phyloP scores from a whole-genome alignment of 257 asterid genomes.

The Penstemon davidsonii region DNA sequence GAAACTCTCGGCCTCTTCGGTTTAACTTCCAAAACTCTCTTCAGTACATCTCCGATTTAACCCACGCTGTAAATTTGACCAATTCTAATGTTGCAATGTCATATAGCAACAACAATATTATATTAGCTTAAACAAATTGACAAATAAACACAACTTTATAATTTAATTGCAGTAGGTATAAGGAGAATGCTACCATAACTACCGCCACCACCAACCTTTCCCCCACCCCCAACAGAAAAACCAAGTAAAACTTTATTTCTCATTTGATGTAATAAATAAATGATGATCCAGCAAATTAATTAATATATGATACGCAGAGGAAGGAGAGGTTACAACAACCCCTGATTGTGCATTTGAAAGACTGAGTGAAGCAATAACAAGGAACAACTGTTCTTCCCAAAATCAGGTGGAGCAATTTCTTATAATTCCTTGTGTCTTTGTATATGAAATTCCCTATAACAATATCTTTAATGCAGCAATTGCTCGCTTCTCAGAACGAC shows the following conservation, averaged over 20 bases:
- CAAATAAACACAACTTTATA: no score
- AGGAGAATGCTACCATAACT: no score
- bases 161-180: no score
- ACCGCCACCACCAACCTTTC: no score
- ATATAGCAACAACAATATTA: no score
- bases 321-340: background rate
- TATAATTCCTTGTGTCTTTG: background rate
- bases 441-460: constrained; percentile 32
- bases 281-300: background rate
- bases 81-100: no score
- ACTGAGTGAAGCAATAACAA: background rate
- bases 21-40: constrained; percentile 87
- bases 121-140: no score
- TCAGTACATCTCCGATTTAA: constrained; percentile 53
- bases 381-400: background rate
- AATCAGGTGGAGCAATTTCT: background rate
- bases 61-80: no score
- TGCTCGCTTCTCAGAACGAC: constrained; percentile 69
- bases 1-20: constrained; percentile 67
- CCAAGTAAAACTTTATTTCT: constrained; percentile 2
- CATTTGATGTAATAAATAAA: background rate
- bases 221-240: background rate
- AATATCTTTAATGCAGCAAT: constrained; percentile 96
- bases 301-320: constrained; percentile 1
- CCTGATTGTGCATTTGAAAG: no score